These are phyloP conservation scores for Otatea glauca DNA, from an alignment of 176 grass and related monocot species.

Conservation along the genomic window DNA sequence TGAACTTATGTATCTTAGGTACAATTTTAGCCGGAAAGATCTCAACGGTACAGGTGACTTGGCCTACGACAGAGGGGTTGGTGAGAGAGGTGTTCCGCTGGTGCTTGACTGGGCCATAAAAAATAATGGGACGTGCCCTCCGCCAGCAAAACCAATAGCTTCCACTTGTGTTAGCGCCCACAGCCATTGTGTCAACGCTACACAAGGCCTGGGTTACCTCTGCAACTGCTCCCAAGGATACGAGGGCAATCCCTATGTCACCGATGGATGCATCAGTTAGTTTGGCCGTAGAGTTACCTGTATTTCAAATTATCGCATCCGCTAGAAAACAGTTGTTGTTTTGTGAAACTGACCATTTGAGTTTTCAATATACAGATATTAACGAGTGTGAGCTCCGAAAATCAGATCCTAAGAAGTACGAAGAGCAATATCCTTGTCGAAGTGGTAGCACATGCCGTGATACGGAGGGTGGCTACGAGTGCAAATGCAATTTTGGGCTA, in stretches of 20 bases:
- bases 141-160: background rate
- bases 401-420: too few relatives aligned
- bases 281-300: too few relatives aligned
- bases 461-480: background rate
- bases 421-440: background rate
- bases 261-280: too few relatives aligned
- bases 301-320: too few relatives aligned
- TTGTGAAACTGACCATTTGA: too few relatives aligned
- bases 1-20: background rate
- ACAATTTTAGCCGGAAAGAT: slow-evolving; percentile 2
- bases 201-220: background rate
- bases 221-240: slow-evolving; percentile 1
- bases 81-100: background rate
- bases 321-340: too few relatives aligned
- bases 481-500: background rate
- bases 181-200: slow-evolving; percentile 10
- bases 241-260: too few relatives aligned
- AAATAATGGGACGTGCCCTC: too few relatives aligned
- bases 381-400: background rate
- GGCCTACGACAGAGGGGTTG: background rate
- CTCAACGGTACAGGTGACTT: background rate
- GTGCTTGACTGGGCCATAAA: too few relatives aligned
- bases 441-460: background rate
- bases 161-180: background rate
- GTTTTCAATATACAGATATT: background rate